Evolutionary conservation across 2,329 filamentous ascomycete species (phyloP), one percentile per base, ranked within the genome.

Genomic region (Falciphora oryzae): DNA sequence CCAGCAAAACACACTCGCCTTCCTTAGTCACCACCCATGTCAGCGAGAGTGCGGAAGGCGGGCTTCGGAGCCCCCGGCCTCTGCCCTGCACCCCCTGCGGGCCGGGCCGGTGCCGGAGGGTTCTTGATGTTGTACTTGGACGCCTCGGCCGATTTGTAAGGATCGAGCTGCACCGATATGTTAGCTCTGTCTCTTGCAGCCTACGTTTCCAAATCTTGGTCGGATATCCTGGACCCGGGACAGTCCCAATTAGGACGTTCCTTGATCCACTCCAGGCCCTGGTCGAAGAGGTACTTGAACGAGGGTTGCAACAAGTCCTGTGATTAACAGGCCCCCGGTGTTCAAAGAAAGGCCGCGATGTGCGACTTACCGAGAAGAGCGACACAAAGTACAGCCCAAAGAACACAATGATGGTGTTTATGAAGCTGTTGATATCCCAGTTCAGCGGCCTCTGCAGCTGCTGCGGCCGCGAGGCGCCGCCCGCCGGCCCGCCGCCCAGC

Each of bases 351-450:
- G 22, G 11, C 1, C 4, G 38, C 25, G n/a, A 11, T 50, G 22
- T 31, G n/a, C 16, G 7, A 79, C 83, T 65, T 78, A 82, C 85
- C 72, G 85, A 82, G 68, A 89, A 81, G n/a, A 89, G 74, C 4
- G 85, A 87, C 10, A 80, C 79, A 58, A 89, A 74, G 71, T 89
- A 89, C 4, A 89, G 74, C 18, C 85, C 86, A 59, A 88, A 76
- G 66, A 89, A 85, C 7, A 78, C 75, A 59, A 87, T 70, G 10
- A 88, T 69, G 0, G 78, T 72, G 69, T 83, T 81, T 62, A 87
- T 65, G 28, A 87, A 68, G 63, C 74, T 72, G 65, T 79, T 79
- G 11, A 82, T 68, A 65, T 80, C 70, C 68, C 70, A 73, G 29
- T 65, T 58, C 29, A 64, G 31, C 57, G 63, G 53, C 65, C 68